A percentile compares a stretch with the other conserved stretches of the same genome.
These are phyloP conservation scores for Neodidymelliopsis sp. DNA, from an alignment of 2,329 filamentous ascomycete species.

Conservation along the genomic window DNA sequence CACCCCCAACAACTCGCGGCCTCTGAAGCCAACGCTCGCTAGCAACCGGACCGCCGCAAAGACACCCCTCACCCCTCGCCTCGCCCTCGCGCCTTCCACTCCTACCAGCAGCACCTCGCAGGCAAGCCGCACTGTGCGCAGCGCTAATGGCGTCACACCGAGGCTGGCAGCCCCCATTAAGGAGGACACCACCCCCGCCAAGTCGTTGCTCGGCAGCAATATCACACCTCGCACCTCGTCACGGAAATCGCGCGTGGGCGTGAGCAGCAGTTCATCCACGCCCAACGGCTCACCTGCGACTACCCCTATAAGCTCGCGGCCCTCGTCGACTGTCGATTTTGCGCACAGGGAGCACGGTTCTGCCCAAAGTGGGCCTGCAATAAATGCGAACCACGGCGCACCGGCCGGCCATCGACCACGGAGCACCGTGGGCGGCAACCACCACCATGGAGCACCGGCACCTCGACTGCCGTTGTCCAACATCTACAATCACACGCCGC, in stretches of 20 bases:
- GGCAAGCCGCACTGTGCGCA: constrained; percentile 37
- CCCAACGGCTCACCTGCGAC: constrained; percentile 66
- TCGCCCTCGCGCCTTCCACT: constrained; percentile 53
- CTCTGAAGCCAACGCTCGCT: constrained; percentile 74
- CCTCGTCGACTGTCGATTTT: constrained; percentile 42
- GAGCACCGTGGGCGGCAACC: constrained; percentile 46
- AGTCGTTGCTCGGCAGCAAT: constrained; percentile 68
- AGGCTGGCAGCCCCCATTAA: constrained; percentile 44
- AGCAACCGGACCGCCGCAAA: constrained; percentile 62
- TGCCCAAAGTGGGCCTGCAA: constrained; percentile 33
- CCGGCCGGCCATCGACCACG: constrained; percentile 43
- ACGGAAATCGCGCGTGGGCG: constrained; percentile 68
- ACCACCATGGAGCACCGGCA: constrained; percentile 28
- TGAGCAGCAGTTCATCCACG: constrained; percentile 72
- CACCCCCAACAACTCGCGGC: constrained; percentile 61
- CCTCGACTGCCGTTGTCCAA: constrained; percentile 37
- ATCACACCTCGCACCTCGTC: constrained; percentile 81
- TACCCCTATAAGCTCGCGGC: constrained; percentile 47
- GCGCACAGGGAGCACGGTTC: constrained; percentile 38
- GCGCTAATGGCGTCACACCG: constrained; percentile 37
- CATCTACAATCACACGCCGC: constrained; percentile 31
- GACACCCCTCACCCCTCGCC: constrained; percentile 66
- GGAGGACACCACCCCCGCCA: constrained; percentile 64
- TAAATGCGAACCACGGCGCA: constrained; percentile 29
- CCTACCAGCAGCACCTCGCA: constrained; percentile 33